Evolutionary conservation across 2,329 filamentous ascomycete genomes (phyloP).

Genomic region (Ascochyta koolunga): DNA sequence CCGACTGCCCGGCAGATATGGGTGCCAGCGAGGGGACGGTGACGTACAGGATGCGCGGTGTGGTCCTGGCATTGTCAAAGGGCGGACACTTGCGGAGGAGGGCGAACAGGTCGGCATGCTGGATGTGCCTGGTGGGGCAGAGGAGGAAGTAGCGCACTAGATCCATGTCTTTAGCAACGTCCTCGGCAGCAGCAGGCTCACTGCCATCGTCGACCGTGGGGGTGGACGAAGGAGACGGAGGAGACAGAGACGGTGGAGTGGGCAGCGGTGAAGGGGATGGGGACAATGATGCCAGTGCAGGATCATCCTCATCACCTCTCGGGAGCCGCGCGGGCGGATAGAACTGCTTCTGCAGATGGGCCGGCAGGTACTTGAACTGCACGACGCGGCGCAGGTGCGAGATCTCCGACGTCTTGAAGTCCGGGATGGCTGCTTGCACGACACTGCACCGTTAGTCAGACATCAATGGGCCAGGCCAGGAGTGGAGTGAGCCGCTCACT

Average conservation of each 20-base stretch:
- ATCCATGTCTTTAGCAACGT: conserved; percentile 39
- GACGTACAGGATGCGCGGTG: conserved; percentile 65
- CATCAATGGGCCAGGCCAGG: conserved; percentile 14
- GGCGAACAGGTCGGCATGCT: conserved; percentile 56
- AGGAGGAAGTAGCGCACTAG: conserved; percentile 58
- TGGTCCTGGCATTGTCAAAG: conserved; percentile 45
- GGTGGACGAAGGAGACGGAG: conserved; percentile 1
- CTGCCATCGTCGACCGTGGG: conserved; percentile 10
- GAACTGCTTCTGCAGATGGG: conserved; percentile 58
- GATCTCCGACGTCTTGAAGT: conserved; percentile 52
- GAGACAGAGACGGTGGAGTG: conserved; percentile 6
- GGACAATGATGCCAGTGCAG: conserved; percentile 38
- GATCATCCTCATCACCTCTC: conserved; percentile 43
- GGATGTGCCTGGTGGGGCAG: conserved; percentile 58
- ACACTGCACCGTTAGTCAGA: conserved; percentile 45
- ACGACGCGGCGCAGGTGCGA: conserved; percentile 75
- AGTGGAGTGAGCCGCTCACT: conserved; percentile 58
- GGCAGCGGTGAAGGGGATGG: conserved; percentile 26
- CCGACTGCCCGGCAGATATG: conserved; percentile 76
- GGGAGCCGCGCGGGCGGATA: conserved; percentile 40
- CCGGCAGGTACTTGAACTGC: conserved; percentile 71
- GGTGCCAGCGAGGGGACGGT: conserved; percentile 75
- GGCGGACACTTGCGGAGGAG: conserved; percentile 45
- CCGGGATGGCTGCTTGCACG: conserved; percentile 53
- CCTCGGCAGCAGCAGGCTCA: conserved; percentile 20